These are phyloP conservation scores for Asterochloris sp. DNA, from an alignment of 139 green algal genomes.

Conservation along the genomic window DNA sequence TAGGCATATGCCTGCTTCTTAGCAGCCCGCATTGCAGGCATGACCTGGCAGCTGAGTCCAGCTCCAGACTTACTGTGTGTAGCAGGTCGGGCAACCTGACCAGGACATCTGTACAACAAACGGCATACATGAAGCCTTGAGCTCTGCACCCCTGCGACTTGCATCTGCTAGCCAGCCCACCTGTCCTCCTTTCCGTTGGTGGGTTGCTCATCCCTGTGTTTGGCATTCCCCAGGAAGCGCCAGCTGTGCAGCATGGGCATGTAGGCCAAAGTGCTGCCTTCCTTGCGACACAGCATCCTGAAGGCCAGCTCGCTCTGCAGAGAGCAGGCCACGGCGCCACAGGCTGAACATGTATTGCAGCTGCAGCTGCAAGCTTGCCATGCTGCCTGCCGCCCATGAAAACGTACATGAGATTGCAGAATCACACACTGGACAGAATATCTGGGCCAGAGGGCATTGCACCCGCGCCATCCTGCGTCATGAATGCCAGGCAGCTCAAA, in stretches of 20 bases:
- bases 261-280: constrained; percentile 91
- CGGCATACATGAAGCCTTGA: no score
- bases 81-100: neutral
- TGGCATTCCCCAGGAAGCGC: constrained; percentile 69
- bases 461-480: no score
- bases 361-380: no score
- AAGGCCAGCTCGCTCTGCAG: constrained; percentile 93
- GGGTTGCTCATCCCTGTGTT: constrained; percentile 88
- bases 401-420: neutral
- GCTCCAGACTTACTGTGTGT: no score
- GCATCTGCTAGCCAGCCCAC: neutral
- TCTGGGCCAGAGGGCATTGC: no score
- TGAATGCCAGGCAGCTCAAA: no score
- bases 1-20: no score
- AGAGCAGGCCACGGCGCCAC: neutral
- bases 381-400: neutral
- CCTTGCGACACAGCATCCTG: constrained; percentile 77
- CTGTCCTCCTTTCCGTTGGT: constrained; percentile 75
- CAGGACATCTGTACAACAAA: neutral
- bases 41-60: no score
- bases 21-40: no score
- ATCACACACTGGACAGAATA: neutral
- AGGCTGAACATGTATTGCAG: neutral
- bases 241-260: constrained; percentile 96
- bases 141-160: no score